Conservation (phyloP, 2,329 filamentous ascomycete genomes). For the Fusarium penzigii region DNA sequence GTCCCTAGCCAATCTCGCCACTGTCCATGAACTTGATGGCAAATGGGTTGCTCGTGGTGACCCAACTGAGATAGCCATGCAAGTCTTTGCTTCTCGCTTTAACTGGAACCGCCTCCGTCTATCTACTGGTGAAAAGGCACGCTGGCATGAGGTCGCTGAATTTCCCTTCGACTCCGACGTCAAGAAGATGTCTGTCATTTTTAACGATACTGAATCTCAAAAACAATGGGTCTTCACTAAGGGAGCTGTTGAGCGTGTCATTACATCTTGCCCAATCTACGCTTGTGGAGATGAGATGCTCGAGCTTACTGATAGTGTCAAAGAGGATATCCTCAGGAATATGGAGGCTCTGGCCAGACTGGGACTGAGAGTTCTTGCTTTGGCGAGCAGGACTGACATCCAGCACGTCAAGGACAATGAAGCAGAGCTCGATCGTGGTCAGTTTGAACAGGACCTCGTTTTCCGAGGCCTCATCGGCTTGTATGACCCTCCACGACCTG, state of each 20-base stretch:
- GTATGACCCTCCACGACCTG: conserved; percentile 71
- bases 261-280: conserved; percentile 61
- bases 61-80: conserved; percentile 69
- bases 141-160: conserved; percentile 63
- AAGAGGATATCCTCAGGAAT: conserved; percentile 60
- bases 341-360: conserved; percentile 68
- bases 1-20: conserved; percentile 65
- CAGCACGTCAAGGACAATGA: conserved; percentile 35
- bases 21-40: conserved; percentile 55
- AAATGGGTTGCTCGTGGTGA: conserved; percentile 67
- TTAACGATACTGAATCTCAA: conserved; percentile 43
- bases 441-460: conserved; percentile 61
- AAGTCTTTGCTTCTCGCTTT: conserved; percentile 72
- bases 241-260: conserved; percentile 69
- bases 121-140: conserved; percentile 48
- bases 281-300: conserved; percentile 44
- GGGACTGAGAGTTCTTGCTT: conserved; percentile 68
- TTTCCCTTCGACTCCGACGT: conserved; percentile 74
- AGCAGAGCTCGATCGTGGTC: conserved; percentile 50
- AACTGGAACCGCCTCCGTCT: conserved; percentile 59
- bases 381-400: conserved; percentile 56
- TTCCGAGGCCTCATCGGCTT: conserved; percentile 71
- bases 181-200: conserved; percentile 77
- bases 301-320: conserved; percentile 53
- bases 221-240: conserved; percentile 59